Evolutionary conservation across 495 filamentous ascomycete species (phyloP).

Genomic region (Podospora australis): DNA sequence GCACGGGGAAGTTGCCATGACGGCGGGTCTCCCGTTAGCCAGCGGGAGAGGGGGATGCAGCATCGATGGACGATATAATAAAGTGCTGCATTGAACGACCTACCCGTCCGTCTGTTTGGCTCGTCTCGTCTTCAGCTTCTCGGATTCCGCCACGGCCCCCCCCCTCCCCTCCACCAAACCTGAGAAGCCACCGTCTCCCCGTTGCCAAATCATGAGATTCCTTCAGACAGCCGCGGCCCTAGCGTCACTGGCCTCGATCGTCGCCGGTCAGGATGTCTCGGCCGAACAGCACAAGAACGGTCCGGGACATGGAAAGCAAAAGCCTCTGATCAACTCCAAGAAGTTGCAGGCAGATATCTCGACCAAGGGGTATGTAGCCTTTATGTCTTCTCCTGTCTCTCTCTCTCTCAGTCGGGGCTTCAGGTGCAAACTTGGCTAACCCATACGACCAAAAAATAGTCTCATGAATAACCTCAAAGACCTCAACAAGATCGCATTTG

Average conservation of each 20-base stretch:
- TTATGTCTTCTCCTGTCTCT: neutral
- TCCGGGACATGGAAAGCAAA: conserved; percentile 2
- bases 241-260: neutral
- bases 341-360: conserved; percentile 4
- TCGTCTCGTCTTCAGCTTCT: neutral
- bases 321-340: conserved; percentile 7
- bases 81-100: no score
- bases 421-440: no score
- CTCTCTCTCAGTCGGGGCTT: no score
- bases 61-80: no score
- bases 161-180: no score
- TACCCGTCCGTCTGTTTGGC: no score
- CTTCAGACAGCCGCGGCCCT: conserved; percentile 1
- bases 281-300: neutral
- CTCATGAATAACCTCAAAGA: conserved; percentile 16
- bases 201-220: neutral
- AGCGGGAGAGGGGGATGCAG: no score
- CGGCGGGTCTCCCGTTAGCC: no score
- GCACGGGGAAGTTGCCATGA: no score
- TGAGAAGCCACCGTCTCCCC: neutral
- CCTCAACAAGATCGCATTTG: conserved; percentile 34
- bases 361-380: neutral
- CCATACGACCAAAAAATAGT: neutral
- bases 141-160: neutral
- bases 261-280: neutral